Evolutionary conservation across 1,284 basidiomycete species (phyloP).

Genomic region (Boletellus dicymbophilus): DNA sequence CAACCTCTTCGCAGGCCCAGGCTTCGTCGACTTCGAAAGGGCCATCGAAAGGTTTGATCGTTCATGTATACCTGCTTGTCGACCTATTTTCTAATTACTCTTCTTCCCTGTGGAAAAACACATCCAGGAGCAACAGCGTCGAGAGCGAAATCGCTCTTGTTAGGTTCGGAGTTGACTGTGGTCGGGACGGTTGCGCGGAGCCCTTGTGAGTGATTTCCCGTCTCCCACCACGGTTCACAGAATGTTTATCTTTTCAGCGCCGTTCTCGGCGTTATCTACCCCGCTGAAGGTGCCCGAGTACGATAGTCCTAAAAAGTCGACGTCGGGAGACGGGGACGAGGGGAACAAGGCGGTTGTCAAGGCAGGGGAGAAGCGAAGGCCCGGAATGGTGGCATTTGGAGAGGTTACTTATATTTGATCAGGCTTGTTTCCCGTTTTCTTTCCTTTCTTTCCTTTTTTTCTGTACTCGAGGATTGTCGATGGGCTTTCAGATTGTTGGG

Average conservation of each 20-base stretch:
- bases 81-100: too few relatives aligned
- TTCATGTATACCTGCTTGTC: too few relatives aligned
- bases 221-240: too few relatives aligned
- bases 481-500: too few relatives aligned
- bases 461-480: too few relatives aligned
- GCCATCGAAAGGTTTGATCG: too few relatives aligned
- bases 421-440: not conserved
- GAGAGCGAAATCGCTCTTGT: conserved; percentile 2
- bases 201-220: too few relatives aligned
- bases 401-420: conserved; percentile 1
- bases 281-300: not conserved
- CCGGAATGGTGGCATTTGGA: conserved; percentile 1
- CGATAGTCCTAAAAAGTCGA: not conserved
- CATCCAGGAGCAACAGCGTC: not conserved
- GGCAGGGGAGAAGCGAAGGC: conserved; percentile 1
- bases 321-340: not conserved
- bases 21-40: not conserved
- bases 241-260: not conserved
- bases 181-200: not conserved
- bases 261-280: not conserved
- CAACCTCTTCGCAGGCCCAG: not conserved
- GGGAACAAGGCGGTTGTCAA: not conserved
- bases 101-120: too few relatives aligned
- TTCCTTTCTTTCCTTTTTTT: too few relatives aligned
- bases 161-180: not conserved